Percentiles rank a stretch among this genome's conserved stretches.
phyloP scores from a whole-genome alignment of 176 grass and related monocot species.

The Avena eriantha region DNA sequence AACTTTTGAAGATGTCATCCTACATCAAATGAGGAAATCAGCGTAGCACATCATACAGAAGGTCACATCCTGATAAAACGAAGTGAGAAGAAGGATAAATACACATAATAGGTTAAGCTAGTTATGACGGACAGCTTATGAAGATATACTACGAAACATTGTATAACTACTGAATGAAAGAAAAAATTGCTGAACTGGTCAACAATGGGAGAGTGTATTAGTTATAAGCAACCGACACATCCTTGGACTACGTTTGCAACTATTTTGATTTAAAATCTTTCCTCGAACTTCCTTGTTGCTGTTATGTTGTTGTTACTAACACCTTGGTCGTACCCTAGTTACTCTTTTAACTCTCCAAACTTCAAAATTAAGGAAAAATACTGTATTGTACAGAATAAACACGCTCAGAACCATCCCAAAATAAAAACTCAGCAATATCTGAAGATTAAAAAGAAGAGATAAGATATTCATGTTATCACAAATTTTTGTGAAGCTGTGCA shows the following conservation, averaged over 20 bases:
- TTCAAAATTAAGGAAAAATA: neutral
- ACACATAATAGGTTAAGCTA: neutral
- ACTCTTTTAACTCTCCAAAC: neutral
- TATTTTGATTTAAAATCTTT: neutral
- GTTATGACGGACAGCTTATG: neutral
- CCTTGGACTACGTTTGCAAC: neutral
- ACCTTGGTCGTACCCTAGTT: neutral
- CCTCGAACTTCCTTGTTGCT: neutral
- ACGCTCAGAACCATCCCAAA: neutral
- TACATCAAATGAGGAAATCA: constrained; percentile 37
- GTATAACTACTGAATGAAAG: neutral
- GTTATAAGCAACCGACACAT: neutral
- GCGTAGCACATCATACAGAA: constrained; percentile 13
- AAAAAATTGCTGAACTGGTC: neutral
- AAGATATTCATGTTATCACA: constrained; percentile 5
- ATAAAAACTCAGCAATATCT: neutral
- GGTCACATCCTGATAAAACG: neutral
- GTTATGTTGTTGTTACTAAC: neutral
- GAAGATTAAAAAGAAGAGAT: neutral
- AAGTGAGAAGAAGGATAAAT: constrained; percentile 6
- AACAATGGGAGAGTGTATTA: constrained; percentile 2
- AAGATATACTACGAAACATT: neutral
- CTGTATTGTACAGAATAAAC: neutral
- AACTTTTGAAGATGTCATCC: constrained; percentile 30
- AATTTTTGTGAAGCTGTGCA: neutral